Evolutionary conservation across 306 rosid species (phyloP).

Genomic region (Trifolium fragiferum): DNA sequence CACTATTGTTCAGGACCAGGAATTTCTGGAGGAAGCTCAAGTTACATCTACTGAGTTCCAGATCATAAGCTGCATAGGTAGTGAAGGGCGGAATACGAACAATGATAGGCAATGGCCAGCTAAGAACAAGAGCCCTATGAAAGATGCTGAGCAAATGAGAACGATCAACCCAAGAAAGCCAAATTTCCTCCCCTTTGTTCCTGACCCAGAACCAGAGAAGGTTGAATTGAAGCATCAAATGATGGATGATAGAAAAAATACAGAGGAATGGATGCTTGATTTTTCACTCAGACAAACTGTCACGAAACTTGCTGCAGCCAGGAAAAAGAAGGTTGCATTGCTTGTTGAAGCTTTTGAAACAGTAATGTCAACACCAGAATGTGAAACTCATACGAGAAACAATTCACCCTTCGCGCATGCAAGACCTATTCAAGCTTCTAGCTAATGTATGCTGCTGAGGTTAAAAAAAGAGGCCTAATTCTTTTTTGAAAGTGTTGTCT

Average conservation of each 20-base stretch:
- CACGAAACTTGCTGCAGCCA: constrained; percentile 73
- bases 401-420: constrained; percentile 51
- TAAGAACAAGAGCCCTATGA: constrained; percentile 43
- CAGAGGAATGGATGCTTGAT: constrained; percentile 95
- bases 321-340: constrained; percentile 83
- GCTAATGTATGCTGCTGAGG: constrained; percentile 46
- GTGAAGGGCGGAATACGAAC: constrained; percentile 38
- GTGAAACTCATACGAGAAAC: constrained; percentile 43
- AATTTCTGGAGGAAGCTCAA: constrained; percentile 39
- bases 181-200: constrained; percentile 62
- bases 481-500: neutral
- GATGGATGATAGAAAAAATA: constrained; percentile 70
- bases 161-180: constrained; percentile 66
- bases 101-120: constrained; percentile 48
- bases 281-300: constrained; percentile 69
- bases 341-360: constrained; percentile 92
- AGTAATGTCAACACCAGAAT: constrained; percentile 64
- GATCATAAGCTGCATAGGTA: constrained; percentile 20
- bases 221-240: constrained; percentile 75
- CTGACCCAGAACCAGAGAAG: constrained; percentile 65
- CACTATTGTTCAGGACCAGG: constrained; percentile 15
- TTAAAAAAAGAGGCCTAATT: neutral
- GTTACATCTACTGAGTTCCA: constrained; percentile 20
- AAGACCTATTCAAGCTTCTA: constrained; percentile 76
- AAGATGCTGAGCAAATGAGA: constrained; percentile 58